These are phyloP conservation scores for Coemansia sp. DNA, from an alignment of 192 early-diverging fungal species.

Conservation along the genomic window DNA sequence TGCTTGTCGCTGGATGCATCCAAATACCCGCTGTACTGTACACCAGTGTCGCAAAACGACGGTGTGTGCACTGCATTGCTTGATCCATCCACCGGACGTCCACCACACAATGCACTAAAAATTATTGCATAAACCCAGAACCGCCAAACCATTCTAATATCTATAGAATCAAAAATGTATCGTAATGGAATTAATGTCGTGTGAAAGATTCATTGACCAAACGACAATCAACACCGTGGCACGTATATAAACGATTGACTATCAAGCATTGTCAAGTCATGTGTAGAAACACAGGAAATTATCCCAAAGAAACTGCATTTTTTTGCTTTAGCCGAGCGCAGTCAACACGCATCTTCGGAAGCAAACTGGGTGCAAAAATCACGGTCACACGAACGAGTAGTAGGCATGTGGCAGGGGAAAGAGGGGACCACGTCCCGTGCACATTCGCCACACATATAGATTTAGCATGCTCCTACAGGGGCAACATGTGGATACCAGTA, in stretches of 20 bases:
- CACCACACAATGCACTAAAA: neutral
- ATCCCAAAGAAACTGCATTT: neutral
- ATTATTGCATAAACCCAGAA: neutral
- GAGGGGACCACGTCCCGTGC: neutral
- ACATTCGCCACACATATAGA: neutral
- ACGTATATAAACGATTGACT: constrained; percentile 1
- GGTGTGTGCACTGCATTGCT: constrained; percentile 29
- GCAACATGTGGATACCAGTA: constrained; percentile 15
- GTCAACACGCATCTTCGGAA: neutral
- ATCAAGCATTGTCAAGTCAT: neutral
- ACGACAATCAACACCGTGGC: neutral
- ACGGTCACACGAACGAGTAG: neutral
- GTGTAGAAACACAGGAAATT: too few relatives aligned
- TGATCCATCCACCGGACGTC: neutral
- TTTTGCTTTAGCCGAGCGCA: neutral
- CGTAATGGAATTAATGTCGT: neutral
- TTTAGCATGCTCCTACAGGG: neutral
- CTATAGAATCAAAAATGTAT: neutral
- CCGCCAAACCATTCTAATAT: neutral
- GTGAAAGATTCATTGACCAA: neutral
- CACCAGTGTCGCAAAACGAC: constrained; percentile 83
- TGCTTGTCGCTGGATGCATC: constrained; percentile 62
- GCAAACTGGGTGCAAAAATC: neutral
- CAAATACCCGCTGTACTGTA: constrained; percentile 81
- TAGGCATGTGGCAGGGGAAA: neutral